These are phyloP conservation scores for Apophysomyces ossiformis DNA, from an alignment of 371 early-diverging fungal species.

Conservation along the genomic window DNA sequence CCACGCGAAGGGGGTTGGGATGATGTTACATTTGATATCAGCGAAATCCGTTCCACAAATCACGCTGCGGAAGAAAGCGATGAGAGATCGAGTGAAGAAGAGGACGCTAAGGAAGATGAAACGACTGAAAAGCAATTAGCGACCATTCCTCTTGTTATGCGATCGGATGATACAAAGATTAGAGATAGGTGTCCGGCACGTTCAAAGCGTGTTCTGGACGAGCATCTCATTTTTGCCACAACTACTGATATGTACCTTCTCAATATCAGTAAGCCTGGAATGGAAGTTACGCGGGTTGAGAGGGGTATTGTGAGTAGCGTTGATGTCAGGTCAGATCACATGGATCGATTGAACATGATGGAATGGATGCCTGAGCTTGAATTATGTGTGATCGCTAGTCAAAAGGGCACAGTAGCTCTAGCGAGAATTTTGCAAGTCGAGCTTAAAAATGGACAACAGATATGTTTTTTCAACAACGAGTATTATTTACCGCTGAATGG, in stretches of 20 bases:
- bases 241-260: conserved; percentile 34
- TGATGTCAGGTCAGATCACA: conserved; percentile 42
- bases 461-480: conserved; percentile 46
- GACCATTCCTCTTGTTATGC: conserved; percentile 15
- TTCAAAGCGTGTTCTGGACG: conserved; percentile 19
- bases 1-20: not conserved
- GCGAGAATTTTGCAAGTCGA: conserved; percentile 43
- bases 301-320: conserved; percentile 34
- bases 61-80: not conserved
- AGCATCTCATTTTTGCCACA: conserved; percentile 42
- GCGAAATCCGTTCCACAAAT: too few species aligned
- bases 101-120: not conserved
- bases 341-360: conserved; percentile 47
- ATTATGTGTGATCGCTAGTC: conserved; percentile 41
- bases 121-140: not conserved
- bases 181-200: not conserved
- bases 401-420: conserved; percentile 52
- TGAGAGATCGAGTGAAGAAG: not conserved
- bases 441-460: conserved; percentile 32
- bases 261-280: conserved; percentile 23
- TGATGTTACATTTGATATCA: too few species aligned
- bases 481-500: conserved; percentile 38
- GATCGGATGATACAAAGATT: not conserved
- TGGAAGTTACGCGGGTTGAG: conserved; percentile 36
- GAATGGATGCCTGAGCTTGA: conserved; percentile 55